Percentiles rank a stretch among this genome's conserved stretches.
Evolutionary conservation across 1,284 basidiomycete species (phyloP).

Genomic region (Mycosarcoma maydis): DNA sequence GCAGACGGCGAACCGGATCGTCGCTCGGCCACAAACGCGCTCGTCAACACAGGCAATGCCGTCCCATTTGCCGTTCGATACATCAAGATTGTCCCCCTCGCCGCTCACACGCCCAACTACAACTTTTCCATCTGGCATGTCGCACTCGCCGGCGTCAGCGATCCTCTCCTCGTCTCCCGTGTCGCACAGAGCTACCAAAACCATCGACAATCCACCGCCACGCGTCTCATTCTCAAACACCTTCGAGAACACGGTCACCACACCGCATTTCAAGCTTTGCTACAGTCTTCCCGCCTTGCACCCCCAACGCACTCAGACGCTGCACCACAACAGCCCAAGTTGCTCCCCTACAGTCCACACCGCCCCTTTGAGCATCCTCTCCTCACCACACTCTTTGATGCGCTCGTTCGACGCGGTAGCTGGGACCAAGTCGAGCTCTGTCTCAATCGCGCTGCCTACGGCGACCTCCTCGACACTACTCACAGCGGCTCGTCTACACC

Average conservation of each 20-base stretch:
- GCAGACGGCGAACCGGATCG: conserved; percentile 43
- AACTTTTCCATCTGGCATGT: conserved; percentile 66
- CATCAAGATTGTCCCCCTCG: conserved; percentile 65
- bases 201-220: conserved; percentile 54
- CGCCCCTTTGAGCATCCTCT: conserved; percentile 75
- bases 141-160: conserved; percentile 62
- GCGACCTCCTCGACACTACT: conserved; percentile 26
- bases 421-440: conserved; percentile 73
- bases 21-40: conserved; percentile 29
- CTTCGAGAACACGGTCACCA: conserved; percentile 79
- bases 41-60: conserved; percentile 41
- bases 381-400: conserved; percentile 75
- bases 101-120: conserved; percentile 64
- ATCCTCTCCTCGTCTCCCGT: conserved; percentile 38
- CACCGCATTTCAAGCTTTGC: conserved; percentile 71
- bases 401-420: conserved; percentile 75
- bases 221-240: conserved; percentile 73
- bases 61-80: conserved; percentile 58
- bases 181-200: conserved; percentile 50
- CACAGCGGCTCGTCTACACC: conserved; percentile 28
- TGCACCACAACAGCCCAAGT: conserved; percentile 2
- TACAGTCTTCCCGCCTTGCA: conserved; percentile 46
- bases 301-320: conserved; percentile 4
- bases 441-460: conserved; percentile 54
- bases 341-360: conserved; percentile 35